Evolutionary conservation across 2,329 filamentous ascomycete genomes (phyloP).

Genomic region (Alternaria incomplexa): DNA sequence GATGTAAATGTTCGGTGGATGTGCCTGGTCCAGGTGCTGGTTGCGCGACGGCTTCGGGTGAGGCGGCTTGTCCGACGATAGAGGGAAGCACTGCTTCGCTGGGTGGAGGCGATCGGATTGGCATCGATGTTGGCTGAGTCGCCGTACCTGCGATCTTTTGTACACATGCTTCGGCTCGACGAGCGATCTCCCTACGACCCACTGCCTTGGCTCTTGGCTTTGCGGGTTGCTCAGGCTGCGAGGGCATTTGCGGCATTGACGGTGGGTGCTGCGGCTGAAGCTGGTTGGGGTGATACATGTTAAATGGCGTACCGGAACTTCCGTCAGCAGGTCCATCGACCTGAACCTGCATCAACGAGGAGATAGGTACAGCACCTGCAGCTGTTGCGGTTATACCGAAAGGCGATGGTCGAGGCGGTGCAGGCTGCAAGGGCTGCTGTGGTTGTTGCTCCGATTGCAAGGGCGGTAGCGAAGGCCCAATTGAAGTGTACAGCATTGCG

Average conservation of each 20-base stretch:
- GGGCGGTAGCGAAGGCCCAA: constrained; percentile 65
- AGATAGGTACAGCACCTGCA: constrained; percentile 33
- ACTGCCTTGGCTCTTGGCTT: constrained; percentile 61
- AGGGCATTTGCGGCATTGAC: constrained; percentile 17
- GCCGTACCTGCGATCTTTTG: constrained; percentile 47
- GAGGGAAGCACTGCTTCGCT: constrained; percentile 21
- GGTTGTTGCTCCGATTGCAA: constrained; percentile 52
- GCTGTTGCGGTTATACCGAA: constrained; percentile 1
- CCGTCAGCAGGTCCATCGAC: constrained; percentile 34
- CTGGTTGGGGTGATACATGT: constrained; percentile 35
- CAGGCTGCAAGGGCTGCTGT: constrained; percentile 23
- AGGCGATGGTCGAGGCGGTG: constrained; percentile 8
- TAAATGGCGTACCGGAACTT: constrained; percentile 28
- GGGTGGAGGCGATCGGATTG: constrained; percentile 42
- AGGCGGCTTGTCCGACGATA: constrained; percentile 12
- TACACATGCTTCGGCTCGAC: constrained; percentile 64
- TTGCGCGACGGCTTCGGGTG: constrained; percentile 26
- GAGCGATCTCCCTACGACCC: constrained; percentile 64
- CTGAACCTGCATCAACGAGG: constrained; percentile 42
- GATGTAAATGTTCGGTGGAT: constrained; percentile 21
- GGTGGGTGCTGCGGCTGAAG: constrained; percentile 23
- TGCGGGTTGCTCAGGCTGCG: constrained; percentile 27
- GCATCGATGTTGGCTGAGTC: constrained; percentile 33
- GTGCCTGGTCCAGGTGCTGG: constrained; percentile 1
- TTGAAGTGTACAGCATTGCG: constrained; percentile 72